Base-by-base conservation (phyloP, 352 stramenopile species). In the Pythium dissimile region DNA sequence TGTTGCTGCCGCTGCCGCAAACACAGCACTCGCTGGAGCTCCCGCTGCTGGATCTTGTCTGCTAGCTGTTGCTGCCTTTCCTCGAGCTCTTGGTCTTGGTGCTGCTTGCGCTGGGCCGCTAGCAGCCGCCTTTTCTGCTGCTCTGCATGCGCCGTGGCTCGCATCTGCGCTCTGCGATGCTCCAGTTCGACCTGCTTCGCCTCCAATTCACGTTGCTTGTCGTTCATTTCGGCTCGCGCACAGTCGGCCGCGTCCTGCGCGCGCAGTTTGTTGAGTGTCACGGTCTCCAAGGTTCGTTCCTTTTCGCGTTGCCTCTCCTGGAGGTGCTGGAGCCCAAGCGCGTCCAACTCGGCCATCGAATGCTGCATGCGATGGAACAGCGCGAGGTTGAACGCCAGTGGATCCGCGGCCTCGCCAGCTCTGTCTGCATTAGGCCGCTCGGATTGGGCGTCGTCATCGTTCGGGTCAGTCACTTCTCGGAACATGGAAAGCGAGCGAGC, bases 341-440 rank as follows among this genome's bases (percentile, higher is more conserved):
- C 62, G 15, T 85, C 73, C 3, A 84, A 18, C 11, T 72, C 56
- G 1, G 46, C 35, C 12, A 69, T 30, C 3, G 72, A 78, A 16
- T 69, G 51, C 37, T 75, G 73, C 31, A 81, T 62, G 9, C 59
- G 67, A 10, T 77, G 70, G 41, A 81, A 83, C 11, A 80, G 21
- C 13, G 50, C 53, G 8, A 66, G 18, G 42, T 83, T 66, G 28
- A 65, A 60, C n/a, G 49, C 55, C 0, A 72, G 46, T 10, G 60
- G 44, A 24, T 41, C n/a, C 18, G 30, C 38, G 11, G 59, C 61
- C 15, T 38, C 55, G 0, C 38, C 45, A 2, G 42, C 27, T 12
- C 59, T 51, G 2, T 55, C 32, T n/a, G n/a, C n/a, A n/a, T n/a
- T n/a, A n/a, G n/a, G n/a, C n/a, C n/a, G 21, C 23, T 58, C 16